These are phyloP conservation scores for Phytophthora litchii DNA, from an alignment of 352 stramenopile genomes.

Conservation along the genomic window DNA sequence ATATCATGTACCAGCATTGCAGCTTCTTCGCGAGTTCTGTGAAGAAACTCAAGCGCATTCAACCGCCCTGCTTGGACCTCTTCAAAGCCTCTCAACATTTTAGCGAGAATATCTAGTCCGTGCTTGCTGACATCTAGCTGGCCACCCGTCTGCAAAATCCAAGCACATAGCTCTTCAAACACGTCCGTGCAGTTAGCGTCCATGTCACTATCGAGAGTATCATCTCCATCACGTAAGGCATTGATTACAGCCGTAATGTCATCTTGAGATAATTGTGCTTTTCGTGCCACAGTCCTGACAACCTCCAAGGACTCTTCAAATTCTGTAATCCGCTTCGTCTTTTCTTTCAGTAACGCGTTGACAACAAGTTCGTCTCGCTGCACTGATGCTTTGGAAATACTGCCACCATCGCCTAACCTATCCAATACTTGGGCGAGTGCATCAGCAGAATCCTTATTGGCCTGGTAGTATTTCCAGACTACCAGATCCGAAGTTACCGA, in stretches of 20 bases:
- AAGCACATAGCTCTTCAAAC: slow-evolving; percentile 33
- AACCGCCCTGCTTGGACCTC: slow-evolving; percentile 44
- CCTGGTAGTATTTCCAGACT: slow-evolving; percentile 33
- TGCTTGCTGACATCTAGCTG: slow-evolving; percentile 50
- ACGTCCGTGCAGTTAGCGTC: slow-evolving; percentile 14
- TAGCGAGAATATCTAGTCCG: slow-evolving; percentile 37
- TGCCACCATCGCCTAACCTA: slow-evolving; percentile 18
- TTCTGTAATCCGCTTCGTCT: slow-evolving; percentile 59
- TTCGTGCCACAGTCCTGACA: slow-evolving; percentile 48
- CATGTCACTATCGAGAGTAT: neutral
- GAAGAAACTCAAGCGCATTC: slow-evolving; percentile 31
- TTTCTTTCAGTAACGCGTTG: slow-evolving; percentile 61
- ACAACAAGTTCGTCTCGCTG: slow-evolving; percentile 51
- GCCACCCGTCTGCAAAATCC: slow-evolving; percentile 53
- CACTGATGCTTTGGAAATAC: slow-evolving; percentile 31
- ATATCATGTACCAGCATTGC: slow-evolving; percentile 39
- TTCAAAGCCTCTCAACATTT: slow-evolving; percentile 34
- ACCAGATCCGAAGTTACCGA: slow-evolving; percentile 19
- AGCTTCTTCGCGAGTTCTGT: slow-evolving; percentile 56
- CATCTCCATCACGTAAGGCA: slow-evolving; percentile 5
- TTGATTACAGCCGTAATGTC: slow-evolving; percentile 51
- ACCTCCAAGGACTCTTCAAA: slow-evolving; percentile 49
- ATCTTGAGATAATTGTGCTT: slow-evolving; percentile 51
- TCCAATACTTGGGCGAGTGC: slow-evolving; percentile 24
- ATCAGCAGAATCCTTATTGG: slow-evolving; percentile 26